A percentile compares a stretch with the other conserved stretches of the same genome.
Conservation (phyloP, 2,329 filamentous ascomycete genomes). For the Microcyclosporella mali region DNA sequence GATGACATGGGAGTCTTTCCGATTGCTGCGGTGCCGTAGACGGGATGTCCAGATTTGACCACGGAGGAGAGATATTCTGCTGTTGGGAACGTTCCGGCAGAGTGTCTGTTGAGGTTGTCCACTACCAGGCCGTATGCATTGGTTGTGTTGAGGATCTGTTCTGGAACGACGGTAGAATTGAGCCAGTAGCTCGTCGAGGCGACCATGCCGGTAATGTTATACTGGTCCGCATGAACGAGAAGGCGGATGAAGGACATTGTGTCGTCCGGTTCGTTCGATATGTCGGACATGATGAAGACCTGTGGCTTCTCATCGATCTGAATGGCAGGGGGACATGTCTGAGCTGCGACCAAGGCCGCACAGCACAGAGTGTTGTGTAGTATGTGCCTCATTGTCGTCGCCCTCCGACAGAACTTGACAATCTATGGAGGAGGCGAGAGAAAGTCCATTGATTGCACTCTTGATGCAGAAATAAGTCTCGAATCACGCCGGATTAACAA, state of each 20-base stretch:
- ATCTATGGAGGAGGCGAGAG: too few species aligned
- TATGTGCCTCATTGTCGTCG: too few species aligned
- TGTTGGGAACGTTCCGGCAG: constrained; percentile 22
- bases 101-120: constrained; percentile 42
- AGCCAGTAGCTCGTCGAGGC: constrained; percentile 24
- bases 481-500: too few species aligned
- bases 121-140: constrained; percentile 23
- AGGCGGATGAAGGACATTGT: constrained; percentile 24
- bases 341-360: not conserved
- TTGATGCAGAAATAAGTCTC: too few species aligned
- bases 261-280: constrained; percentile 27
- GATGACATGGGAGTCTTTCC: constrained; percentile 22
- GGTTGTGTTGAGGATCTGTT: constrained; percentile 26
- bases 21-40: constrained; percentile 35
- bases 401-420: too few species aligned
- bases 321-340: constrained; percentile 13
- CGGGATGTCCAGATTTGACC: constrained; percentile 34
- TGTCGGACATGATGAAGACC: constrained; percentile 27
- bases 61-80: constrained; percentile 17
- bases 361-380: not conserved
- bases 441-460: too few species aligned
- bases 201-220: constrained; percentile 1
- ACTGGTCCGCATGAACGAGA: constrained; percentile 21
- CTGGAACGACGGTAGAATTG: constrained; percentile 20
- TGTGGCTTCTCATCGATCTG: constrained; percentile 17